phyloP scores from a whole-genome alignment of 345 rosid species.

The Acer saccharum region DNA sequence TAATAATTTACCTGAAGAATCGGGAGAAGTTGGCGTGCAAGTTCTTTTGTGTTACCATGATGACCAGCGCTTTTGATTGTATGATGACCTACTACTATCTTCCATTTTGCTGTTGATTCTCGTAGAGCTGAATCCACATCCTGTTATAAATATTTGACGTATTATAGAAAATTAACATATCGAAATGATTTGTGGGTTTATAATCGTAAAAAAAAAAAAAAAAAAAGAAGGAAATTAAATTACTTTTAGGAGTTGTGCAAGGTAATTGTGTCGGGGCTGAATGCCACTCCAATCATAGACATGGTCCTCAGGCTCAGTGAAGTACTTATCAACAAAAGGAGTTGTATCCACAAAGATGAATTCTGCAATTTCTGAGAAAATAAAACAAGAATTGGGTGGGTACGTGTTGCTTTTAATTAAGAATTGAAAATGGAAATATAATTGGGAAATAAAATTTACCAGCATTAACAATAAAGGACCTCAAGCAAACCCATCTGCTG shows the following conservation, averaged over 20 bases:
- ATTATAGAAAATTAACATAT: no score
- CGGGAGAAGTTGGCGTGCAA: conserved; percentile 27
- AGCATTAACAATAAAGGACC: conserved; percentile 45
- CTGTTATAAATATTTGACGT: neutral
- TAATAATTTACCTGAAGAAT: conserved; percentile 29
- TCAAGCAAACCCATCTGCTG: conserved; percentile 53
- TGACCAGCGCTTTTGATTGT: conserved; percentile 29
- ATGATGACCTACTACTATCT: conserved; percentile 37
- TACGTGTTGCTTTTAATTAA: no score
- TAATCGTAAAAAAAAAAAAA: neutral
- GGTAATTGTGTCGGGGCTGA: conserved; percentile 29
- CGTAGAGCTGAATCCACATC: conserved; percentile 23
- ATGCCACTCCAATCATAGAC: conserved; percentile 45
- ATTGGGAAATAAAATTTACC: conserved; percentile 22
- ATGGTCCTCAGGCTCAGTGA: conserved; percentile 31
- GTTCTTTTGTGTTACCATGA: conserved; percentile 30
- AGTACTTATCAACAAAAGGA: conserved; percentile 42
- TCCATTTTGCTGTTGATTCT: conserved; percentile 33
- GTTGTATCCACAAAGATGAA: conserved; percentile 52
- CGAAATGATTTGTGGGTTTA: neutral
- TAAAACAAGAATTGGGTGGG: neutral
- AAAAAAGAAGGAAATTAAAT: neutral
- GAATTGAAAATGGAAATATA: no score
- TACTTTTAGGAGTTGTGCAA: conserved; percentile 36
- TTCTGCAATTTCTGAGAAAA: conserved; percentile 33